These are phyloP conservation scores for Scedosporium minutisporum DNA, from an alignment of 2,329 filamentous ascomycete species.

Conservation along the genomic window DNA sequence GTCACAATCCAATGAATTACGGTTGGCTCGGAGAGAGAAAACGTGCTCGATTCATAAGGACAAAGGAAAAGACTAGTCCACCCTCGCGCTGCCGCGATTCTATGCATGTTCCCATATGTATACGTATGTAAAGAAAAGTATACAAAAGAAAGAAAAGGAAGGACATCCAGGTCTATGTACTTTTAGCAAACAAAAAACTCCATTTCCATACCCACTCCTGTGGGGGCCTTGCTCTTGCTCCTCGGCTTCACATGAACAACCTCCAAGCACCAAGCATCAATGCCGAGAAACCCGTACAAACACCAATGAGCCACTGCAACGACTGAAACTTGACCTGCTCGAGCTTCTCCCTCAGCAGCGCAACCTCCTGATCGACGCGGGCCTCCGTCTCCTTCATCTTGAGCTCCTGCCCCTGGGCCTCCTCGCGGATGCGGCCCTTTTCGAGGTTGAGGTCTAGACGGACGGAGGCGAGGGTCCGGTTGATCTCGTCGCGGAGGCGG, in stretches of 20 bases:
- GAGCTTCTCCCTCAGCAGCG: constrained; percentile 78
- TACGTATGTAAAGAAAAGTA: not conserved
- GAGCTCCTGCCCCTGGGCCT: constrained; percentile 91
- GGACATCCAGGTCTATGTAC: not conserved
- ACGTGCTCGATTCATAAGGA: not conserved
- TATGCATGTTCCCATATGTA: not conserved
- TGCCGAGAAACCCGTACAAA: constrained; percentile 58
- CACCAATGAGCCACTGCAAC: constrained; percentile 94
- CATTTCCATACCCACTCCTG: not conserved
- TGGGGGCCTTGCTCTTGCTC: not conserved
- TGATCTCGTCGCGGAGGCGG: constrained; percentile 84
- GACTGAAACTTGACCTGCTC: constrained; percentile 98
- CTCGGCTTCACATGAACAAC: constrained; percentile 47
- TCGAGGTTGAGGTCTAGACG: constrained; percentile 89
- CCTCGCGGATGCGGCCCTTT: constrained; percentile 91
- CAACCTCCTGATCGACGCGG: constrained; percentile 95
- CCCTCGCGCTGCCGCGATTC: not conserved
- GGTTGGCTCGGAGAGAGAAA: not conserved
- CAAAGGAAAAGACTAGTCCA: not conserved
- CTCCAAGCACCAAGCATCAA: constrained; percentile 61
- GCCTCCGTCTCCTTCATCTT: constrained; percentile 99
- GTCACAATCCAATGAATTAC: not conserved
- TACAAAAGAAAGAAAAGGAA: not conserved
- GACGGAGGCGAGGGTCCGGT: constrained; percentile 86
- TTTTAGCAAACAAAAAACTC: not conserved